These are phyloP conservation scores for Nematocida parisii DNA, from an alignment of 371 early-diverging fungal genomes.

Conservation along the genomic window DNA sequence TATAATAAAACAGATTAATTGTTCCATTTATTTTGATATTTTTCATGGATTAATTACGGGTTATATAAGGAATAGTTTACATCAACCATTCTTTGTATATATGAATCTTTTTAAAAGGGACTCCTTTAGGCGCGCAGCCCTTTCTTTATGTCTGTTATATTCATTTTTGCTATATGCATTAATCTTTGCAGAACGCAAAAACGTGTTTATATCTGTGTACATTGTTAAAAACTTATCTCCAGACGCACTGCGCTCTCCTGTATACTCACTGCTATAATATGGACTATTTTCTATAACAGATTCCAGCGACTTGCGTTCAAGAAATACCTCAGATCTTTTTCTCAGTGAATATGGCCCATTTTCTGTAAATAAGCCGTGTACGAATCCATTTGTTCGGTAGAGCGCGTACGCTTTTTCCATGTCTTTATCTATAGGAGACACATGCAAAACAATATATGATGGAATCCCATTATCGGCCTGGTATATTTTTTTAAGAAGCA, in stretches of 20 bases:
- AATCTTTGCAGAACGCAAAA: conserved; percentile 20
- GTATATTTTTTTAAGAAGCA: conserved; percentile 29
- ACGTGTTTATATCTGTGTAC: conserved; percentile 10
- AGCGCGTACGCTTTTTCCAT: conserved; percentile 47
- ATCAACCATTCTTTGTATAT: too few relatives aligned
- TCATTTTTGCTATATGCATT: conserved; percentile 27
- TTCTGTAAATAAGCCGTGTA: conserved; percentile 14
- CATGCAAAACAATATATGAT: conserved; percentile 22
- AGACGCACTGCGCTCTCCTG: not conserved
- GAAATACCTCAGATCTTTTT: conserved; percentile 18
- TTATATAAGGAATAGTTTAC: too few relatives aligned
- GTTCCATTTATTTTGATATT: not conserved
- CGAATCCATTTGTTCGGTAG: conserved; percentile 47
- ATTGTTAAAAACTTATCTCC: conserved; percentile 11
- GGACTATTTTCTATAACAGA: not conserved
- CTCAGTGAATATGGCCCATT: conserved; percentile 16
- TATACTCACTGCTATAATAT: conserved; percentile 7
- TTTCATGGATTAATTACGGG: conserved; percentile 3
- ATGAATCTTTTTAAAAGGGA: not conserved
- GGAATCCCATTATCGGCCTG: not conserved
- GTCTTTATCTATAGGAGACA: conserved; percentile 36
- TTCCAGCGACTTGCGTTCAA: not conserved
- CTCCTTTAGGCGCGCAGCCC: not conserved
- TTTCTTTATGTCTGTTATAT: not conserved
- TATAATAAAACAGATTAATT: not conserved